Conservation (phyloP, 225 moss, liverwort and hornwort species). For the Pseudisothecium myosuroides region DNA sequence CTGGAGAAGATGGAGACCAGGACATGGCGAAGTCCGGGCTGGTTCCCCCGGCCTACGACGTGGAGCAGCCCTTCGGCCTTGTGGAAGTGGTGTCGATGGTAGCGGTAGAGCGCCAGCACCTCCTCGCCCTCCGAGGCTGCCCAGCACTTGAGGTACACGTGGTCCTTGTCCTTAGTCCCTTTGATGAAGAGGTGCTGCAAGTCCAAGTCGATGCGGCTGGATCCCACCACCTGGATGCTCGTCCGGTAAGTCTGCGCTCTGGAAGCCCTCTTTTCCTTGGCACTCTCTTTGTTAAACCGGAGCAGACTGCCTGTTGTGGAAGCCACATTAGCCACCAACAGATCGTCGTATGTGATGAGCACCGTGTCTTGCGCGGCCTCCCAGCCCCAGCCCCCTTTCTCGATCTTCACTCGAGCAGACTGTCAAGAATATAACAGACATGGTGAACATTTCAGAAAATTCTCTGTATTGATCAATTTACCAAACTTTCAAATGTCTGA, state of each 20-base stretch:
- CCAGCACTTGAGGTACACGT: conserved; percentile 16
- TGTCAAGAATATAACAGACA: neutral
- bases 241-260: neutral
- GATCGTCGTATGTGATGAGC: conserved; percentile 16
- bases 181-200: conserved; percentile 16
- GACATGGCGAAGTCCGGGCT: conserved; percentile 19
- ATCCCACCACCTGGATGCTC: conserved; percentile 17
- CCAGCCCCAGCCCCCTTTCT: conserved; percentile 30
- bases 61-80: conserved; percentile 14
- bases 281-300: neutral
- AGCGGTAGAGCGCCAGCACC: conserved; percentile 17
- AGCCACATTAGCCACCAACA: conserved; percentile 15
- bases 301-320: conserved; percentile 8
- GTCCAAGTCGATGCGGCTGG: conserved; percentile 20
- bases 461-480: neutral
- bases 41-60: conserved; percentile 17
- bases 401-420: conserved; percentile 7
- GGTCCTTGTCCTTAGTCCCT: conserved; percentile 9
- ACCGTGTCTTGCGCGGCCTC: conserved; percentile 20
- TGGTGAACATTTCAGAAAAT: neutral
- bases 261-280: neutral
- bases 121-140: neutral
- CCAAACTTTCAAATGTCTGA: neutral
- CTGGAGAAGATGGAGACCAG: conserved; percentile 12
- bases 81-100: conserved; percentile 3